Evolutionary conservation across 2,329 filamentous ascomycete species (phyloP), one percentile per base, ranked within the genome.

Genomic region (Colletotrichum lindemuthianum): DNA sequence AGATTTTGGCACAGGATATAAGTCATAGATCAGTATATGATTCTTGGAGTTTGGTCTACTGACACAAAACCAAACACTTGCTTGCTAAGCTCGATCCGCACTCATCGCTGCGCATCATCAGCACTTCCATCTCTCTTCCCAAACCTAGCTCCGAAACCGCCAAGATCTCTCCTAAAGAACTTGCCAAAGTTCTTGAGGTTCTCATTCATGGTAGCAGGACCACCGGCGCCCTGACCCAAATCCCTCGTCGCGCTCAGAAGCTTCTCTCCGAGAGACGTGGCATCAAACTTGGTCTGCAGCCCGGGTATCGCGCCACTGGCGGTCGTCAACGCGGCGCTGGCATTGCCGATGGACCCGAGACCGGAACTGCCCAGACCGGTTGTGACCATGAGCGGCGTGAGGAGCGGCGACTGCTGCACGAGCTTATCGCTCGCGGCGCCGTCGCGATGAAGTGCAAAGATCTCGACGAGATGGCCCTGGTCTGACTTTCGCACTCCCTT

Each of bases 121-220:
- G 76, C 67, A 55, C 80, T 82, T 2, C 78, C 78, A 60, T 86
- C 84, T 55, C 86, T 77, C 77, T 86, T 89, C 50, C 91, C 91
- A 75, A 94, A 94, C 69, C 91, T 81, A 10, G 86, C 87, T 2
- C 91, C 90, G 68, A 95, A 85, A 2, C 89, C 88, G 36, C 92
- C 91, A 68, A 95, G 89, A 80, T 97, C 95, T 68, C 95, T 84
- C 67, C 91, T 89, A 81, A 98, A 98, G 79, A 98, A 97, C 78
- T 97, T 97, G 32, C 95, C 95, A 78, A 99, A 92, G 75, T 93
- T 97, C 80, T 93, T 94, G 77, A 98, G 76, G 77, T 97, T 97
- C 78, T 97, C 94, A 74, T 97, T 97, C 68, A 97, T 86, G 56
- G 91, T 92, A 8, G 86, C 87, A 67, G 79, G 78, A 41, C 72